A percentile compares a stretch with the other conserved stretches of the same genome.
phyloP scores from a whole-genome alignment of 192 early-diverging fungal genomes.

The Haplosporangium gracile region DNA sequence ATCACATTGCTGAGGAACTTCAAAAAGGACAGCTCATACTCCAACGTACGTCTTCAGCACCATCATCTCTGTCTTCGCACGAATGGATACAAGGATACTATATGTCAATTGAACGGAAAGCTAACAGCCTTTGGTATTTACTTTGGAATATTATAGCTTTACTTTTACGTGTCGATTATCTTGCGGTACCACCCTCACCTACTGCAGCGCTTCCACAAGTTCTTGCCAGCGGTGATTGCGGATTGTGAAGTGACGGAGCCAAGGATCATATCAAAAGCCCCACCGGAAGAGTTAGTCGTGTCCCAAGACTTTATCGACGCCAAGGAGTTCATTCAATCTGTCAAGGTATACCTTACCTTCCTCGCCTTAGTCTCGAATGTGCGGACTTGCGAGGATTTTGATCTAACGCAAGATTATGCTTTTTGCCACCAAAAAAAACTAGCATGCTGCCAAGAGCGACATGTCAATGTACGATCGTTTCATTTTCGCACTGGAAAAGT shows the following conservation, averaged over 20 bases:
- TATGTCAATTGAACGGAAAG: not conserved
- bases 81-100: not conserved
- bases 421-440: not conserved
- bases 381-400: not conserved
- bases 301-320: slow-evolving; percentile 55
- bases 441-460: slow-evolving; percentile 44
- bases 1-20: slow-evolving; percentile 51
- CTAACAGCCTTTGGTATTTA: not conserved
- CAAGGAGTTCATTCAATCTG: slow-evolving; percentile 56
- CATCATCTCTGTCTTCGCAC: not conserved
- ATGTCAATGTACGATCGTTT: slow-evolving; percentile 57
- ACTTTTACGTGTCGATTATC: slow-evolving; percentile 54
- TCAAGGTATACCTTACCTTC: slow-evolving; percentile 23
- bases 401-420: not conserved
- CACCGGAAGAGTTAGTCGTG: slow-evolving; percentile 51
- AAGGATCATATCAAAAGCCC: slow-evolving; percentile 47
- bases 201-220: slow-evolving; percentile 48
- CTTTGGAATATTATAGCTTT: slow-evolving; percentile 12
- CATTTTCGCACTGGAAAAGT: slow-evolving; percentile 55
- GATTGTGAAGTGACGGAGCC: slow-evolving; percentile 43
- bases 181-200: slow-evolving; percentile 51
- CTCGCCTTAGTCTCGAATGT: not conserved
- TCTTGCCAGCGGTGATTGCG: slow-evolving; percentile 32
- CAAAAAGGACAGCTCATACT: slow-evolving; percentile 48
- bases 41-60: slow-evolving; percentile 24